Evolutionary conservation across 192 early-diverging fungal genomes (phyloP).

Genomic region (Umbelopsis vinacea): DNA sequence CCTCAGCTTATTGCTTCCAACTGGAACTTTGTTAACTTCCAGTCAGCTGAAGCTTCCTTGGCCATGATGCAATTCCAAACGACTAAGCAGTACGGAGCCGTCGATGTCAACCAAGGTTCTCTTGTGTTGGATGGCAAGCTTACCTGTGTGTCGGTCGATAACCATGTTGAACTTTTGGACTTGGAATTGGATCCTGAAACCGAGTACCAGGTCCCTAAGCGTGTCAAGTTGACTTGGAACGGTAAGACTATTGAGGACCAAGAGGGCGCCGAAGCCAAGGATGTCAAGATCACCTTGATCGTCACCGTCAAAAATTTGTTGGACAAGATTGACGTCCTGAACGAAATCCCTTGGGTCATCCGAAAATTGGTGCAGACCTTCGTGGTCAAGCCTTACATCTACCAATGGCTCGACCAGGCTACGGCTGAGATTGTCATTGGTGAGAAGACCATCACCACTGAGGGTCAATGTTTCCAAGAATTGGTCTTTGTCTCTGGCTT

Average conservation of each 20-base stretch:
- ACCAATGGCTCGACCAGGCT: conserved; percentile 88
- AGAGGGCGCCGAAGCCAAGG: conserved; percentile 57
- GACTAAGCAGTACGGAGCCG: conserved; percentile 69
- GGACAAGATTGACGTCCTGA: conserved; percentile 88
- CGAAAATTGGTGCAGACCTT: conserved; percentile 90
- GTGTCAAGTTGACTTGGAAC: conserved; percentile 72
- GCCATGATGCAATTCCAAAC: conserved; percentile 81
- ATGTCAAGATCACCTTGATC: conserved; percentile 66
- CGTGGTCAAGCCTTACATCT: conserved; percentile 91
- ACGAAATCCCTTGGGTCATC: conserved; percentile 91
- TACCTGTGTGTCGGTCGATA: conserved; percentile 77
- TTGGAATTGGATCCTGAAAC: conserved; percentile 73
- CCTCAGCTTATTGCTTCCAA: conserved; percentile 81
- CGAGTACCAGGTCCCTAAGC: conserved; percentile 82
- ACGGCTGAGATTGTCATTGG: conserved; percentile 75
- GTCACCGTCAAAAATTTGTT: conserved; percentile 64
- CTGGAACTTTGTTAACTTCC: conserved; percentile 89
- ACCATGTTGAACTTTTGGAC: conserved; percentile 67
- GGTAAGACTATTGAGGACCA: conserved; percentile 79
- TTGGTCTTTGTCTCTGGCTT: conserved; percentile 69
- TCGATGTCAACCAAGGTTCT: conserved; percentile 73
- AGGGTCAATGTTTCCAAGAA: conserved; percentile 84
- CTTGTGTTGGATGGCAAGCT: conserved; percentile 70
- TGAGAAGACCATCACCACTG: conserved; percentile 61
- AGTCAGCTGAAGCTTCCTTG: conserved; percentile 62